These are phyloP conservation scores for Neurospora sp. DNA, from an alignment of 495 filamentous ascomycete genomes.

Conservation along the genomic window DNA sequence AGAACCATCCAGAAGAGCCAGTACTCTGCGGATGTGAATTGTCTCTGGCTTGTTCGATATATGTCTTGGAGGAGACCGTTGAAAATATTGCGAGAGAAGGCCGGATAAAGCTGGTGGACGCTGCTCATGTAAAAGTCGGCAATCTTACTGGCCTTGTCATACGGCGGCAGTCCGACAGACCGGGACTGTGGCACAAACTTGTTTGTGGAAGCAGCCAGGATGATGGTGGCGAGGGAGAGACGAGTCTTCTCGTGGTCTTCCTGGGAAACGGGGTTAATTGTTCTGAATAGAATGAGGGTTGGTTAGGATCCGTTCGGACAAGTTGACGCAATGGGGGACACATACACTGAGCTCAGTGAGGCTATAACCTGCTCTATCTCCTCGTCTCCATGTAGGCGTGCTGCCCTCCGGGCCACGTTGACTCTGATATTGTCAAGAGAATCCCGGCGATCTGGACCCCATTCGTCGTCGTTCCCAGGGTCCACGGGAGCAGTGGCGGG, in stretches of 20 bases:
- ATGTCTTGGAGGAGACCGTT: slow-evolving; percentile 69
- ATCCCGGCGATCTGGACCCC: slow-evolving; percentile 39
- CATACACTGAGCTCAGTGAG: neutral
- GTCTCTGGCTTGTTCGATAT: slow-evolving; percentile 52
- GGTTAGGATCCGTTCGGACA: neutral
- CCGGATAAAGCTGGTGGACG: slow-evolving; percentile 67
- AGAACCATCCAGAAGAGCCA: slow-evolving; percentile 86
- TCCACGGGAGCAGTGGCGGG: slow-evolving; percentile 24
- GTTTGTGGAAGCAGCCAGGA: slow-evolving; percentile 62
- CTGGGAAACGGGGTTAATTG: neutral
- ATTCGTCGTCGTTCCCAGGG: neutral
- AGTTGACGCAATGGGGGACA: neutral
- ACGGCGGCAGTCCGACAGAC: slow-evolving; percentile 52
- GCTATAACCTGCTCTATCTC: neutral
- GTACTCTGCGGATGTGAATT: slow-evolving; percentile 62
- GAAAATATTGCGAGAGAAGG: slow-evolving; percentile 65
- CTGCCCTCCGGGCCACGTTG: slow-evolving; percentile 50
- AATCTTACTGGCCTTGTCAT: slow-evolving; percentile 52
- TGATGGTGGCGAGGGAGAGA: slow-evolving; percentile 28
- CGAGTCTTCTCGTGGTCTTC: neutral
- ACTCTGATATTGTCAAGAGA: slow-evolving; percentile 48
- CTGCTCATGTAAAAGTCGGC: slow-evolving; percentile 77
- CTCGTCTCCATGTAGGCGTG: slow-evolving; percentile 10
- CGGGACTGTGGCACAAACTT: slow-evolving; percentile 48
- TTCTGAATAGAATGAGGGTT: neutral